Conservation (phyloP, 345 rosid species). For the Ricinus communis region DNA sequence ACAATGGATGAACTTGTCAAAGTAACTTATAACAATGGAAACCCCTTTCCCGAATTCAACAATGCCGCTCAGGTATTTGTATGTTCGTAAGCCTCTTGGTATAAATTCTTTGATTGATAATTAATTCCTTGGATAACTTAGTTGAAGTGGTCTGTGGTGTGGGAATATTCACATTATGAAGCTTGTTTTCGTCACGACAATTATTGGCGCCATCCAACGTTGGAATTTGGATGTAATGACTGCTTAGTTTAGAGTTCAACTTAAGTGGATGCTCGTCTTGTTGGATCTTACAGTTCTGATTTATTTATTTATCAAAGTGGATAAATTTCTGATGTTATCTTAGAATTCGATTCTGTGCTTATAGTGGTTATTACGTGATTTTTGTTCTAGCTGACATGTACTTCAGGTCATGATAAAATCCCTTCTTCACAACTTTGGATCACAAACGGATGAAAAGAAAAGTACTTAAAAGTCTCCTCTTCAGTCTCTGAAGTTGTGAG, state of each 20-base stretch:
- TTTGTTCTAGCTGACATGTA: background rate
- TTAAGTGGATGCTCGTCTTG: too few relatives aligned
- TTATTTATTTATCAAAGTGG: background rate
- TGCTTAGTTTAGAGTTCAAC: background rate
- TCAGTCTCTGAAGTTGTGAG: background rate
- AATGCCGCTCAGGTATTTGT: slow-evolving; percentile 72
- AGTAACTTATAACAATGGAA: slow-evolving; percentile 78
- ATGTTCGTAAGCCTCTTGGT: background rate
- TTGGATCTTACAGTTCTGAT: background rate
- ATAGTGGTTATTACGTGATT: background rate
- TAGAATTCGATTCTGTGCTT: background rate
- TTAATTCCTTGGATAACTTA: background rate
- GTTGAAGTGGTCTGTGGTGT: slow-evolving; percentile 1
- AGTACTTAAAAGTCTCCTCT: background rate
- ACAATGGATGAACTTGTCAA: slow-evolving; percentile 88
- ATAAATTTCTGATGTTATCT: background rate
- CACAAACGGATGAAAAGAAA: background rate
- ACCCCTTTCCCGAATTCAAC: slow-evolving; percentile 79
- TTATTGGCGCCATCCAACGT: too few relatives aligned
- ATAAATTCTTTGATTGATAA: background rate
- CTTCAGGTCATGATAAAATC: background rate
- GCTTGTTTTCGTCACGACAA: background rate
- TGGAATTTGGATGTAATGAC: background rate
- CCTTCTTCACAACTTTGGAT: background rate
- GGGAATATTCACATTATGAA: background rate